Evolutionary conservation across 2,329 filamentous ascomycete species (phyloP), one percentile per base, ranked within the genome.

Genomic region (Fusarium keratoplasticum): DNA sequence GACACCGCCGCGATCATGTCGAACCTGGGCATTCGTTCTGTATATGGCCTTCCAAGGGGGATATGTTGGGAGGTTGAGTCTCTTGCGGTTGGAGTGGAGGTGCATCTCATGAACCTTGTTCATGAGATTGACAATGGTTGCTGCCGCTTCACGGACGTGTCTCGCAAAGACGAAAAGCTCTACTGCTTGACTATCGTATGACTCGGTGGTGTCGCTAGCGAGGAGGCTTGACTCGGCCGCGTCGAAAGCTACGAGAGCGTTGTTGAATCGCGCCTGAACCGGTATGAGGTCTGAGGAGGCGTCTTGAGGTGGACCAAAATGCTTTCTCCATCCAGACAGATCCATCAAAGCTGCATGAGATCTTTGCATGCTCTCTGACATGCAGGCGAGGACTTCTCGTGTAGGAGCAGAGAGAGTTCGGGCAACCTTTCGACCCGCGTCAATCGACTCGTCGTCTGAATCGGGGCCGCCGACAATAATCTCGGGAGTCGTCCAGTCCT

Each of bases 1-100:
- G 22, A 89, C 83, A 27, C 89, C 88, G 20, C 89, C 89, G 69
- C 89, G 83, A 75, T 91, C 89, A 72, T 91, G 89, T 35, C 88
- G 83, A 6, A 90, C 88, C 71, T 90, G 88, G 4, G 86, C 83
- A 74, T 90, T 90, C 7, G 87, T 86, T 36, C 88, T 82, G 71
- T 89, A 85, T 2, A 90, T 64, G 6, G 87, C 84, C 75, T 90
- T 90, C 52, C 76, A 74, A n/a, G 87, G 82, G 0, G 88, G 87
- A 70, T 90, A 90, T 1, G 86, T 87, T 5, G 89, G 88, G 1
- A 86, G 78, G 65, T 89, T 84, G 13, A 89, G 72, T 6, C 81
- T 82, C 65, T 83, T 85, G 69, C 82, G 79, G 65, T 80, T 79
- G 5, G 84, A 81, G 29, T 69, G 78, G 33, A 84, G 80, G 52